phyloP scores from a whole-genome alignment of 2,329 filamentous ascomycete species.

The Teratosphaeria zuluensis region DNA sequence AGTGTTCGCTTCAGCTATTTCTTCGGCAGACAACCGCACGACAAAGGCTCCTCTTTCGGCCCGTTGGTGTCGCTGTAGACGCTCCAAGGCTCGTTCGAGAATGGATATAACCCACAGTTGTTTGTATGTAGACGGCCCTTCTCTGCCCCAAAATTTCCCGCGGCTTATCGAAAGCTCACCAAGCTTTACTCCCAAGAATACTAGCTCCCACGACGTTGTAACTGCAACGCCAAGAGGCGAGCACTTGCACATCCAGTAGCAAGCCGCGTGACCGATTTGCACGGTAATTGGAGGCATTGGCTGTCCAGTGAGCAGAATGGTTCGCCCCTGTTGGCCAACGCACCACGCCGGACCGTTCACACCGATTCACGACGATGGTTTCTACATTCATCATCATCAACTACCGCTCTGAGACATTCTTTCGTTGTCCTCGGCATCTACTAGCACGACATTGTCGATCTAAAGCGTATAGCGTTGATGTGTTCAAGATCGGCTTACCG shows the following conservation, averaged over 20 bases:
- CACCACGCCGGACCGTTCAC: background rate
- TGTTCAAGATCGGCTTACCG: background rate
- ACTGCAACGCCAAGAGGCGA: background rate
- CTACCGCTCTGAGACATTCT: background rate
- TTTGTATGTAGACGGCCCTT: background rate
- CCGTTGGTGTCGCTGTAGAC: background rate
- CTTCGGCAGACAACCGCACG: no score
- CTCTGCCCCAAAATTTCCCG: no score
- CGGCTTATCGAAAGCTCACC: no score
- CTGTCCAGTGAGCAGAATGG: background rate
- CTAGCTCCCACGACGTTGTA: background rate
- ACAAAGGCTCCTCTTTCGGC: background rate
- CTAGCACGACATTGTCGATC: background rate
- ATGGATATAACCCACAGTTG: background rate
- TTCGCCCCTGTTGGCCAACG: background rate
- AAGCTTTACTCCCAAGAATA: no score
- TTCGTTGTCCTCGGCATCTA: background rate
- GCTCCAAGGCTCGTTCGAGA: background rate
- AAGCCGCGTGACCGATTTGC: background rate
- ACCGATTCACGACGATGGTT: background rate
- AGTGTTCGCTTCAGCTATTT: background rate
- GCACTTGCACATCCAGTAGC: background rate
- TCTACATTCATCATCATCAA: background rate
- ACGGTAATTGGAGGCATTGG: background rate
- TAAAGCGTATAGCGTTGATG: background rate